Base-by-base conservation (phyloP, 2,329 filamentous ascomycete species). In the Calonectria crousiana region DNA sequence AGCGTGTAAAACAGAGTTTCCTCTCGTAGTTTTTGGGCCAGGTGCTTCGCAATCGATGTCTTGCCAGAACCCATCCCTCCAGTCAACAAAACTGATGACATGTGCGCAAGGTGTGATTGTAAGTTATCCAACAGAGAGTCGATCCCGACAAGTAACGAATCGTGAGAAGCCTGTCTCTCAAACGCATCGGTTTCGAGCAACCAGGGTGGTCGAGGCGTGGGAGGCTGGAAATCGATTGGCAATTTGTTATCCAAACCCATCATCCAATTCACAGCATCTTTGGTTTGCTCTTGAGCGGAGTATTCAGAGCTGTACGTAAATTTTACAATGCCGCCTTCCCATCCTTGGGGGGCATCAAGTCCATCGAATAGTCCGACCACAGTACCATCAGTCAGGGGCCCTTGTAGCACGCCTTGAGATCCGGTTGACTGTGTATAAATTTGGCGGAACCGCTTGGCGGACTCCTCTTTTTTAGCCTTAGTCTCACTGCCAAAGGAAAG, bases 1-100 rank as follows among this genome's bases (percentile, higher is more conserved):
- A 93, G 92, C 1, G 94, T 93, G 82, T 97, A 93, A 82, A 95
- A 98, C 0, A 98, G 87, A 67, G 91, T 90, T 58, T 95, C 92
- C 68, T 90, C 90, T 30, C 94, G 92, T 69, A 99, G 87, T 51
- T 90, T 90, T 81, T 95, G 92, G 1, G 94, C 95, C 34, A 98
- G 86, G 32, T 95, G 88, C 75, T 94, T 94, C 5, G 94, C 91
- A 34, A 98, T 90, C 0, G 93, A 92, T 3, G 95, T 95, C 86
- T 99, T 99, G 32, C 97, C 97, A 28, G 96, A 93, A 0, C 97
- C 97, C 77, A 98, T 91, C 0, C 94, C 95, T 49, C 97, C 97
- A 0, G 95, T 97, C 53, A 99, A 85, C 30, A 99, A 88, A 1
- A 98, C 94, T 0, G 97, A 98, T 0, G 96, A 98, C 77, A 95